Conservation (phyloP, 768 basidiomycete species). For the Boletus sp. region DNA sequence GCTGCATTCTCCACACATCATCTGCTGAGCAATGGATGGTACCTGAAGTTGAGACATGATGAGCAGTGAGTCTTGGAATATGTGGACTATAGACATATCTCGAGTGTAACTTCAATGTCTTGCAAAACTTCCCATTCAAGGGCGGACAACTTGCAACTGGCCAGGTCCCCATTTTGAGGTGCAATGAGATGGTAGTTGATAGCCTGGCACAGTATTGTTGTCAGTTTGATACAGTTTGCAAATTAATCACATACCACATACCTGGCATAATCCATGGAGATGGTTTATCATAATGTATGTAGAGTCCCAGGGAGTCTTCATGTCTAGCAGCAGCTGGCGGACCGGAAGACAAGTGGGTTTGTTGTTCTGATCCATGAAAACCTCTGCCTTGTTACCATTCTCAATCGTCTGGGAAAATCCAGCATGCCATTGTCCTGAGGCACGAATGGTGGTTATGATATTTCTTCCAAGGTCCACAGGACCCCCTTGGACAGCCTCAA, state of each 20-base stretch:
- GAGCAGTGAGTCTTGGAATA: not conserved
- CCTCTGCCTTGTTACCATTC: not conserved
- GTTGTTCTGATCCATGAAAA: not conserved
- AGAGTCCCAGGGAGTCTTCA: constrained; percentile 39
- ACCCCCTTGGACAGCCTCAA: not conserved
- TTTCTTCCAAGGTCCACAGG: not conserved
- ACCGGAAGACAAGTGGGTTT: not conserved
- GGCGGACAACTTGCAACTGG: not conserved
- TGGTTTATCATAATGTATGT: not conserved
- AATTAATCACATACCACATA: not conserved
- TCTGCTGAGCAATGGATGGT: not conserved
- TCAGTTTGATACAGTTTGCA: not conserved
- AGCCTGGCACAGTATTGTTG: not conserved
- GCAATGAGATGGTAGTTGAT: not conserved
- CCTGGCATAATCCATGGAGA: not conserved
- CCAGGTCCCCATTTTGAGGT: not conserved
- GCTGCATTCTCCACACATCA: not conserved
- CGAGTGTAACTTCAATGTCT: not conserved
- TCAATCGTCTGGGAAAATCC: not conserved
- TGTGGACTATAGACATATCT: not conserved
- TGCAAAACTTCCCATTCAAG: not conserved
- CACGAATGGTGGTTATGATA: not conserved
- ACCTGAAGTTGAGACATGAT: not conserved
- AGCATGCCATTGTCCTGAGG: not conserved
- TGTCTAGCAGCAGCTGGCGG: constrained; percentile 19